Conservation (phyloP, 495 filamentous ascomycete species). For the Penicillium paradoxum region DNA sequence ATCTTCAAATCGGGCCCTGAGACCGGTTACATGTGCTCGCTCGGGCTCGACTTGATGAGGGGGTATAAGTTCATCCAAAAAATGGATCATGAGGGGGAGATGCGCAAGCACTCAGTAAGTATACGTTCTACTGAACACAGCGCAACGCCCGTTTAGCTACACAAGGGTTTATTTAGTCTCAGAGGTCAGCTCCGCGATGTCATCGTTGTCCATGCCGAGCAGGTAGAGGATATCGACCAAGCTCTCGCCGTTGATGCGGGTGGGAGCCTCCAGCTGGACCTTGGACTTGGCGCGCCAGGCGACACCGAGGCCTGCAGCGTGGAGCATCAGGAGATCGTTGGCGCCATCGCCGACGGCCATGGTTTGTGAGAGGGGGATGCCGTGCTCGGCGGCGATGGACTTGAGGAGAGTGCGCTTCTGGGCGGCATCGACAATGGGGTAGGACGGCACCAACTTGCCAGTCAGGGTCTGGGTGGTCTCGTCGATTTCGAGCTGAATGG, state of each 20-base stretch:
- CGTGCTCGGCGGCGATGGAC: constrained; percentile 69
- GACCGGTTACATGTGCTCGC: background rate
- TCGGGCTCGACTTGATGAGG: background rate
- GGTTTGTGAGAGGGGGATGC: constrained; percentile 66
- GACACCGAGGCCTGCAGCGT: constrained; percentile 79
- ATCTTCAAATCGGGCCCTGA: background rate
- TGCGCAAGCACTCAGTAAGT: background rate
- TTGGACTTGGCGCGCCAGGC: constrained; percentile 91
- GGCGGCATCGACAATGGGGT: constrained; percentile 75
- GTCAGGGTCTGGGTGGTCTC: constrained; percentile 63
- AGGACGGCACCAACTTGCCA: constrained; percentile 62
- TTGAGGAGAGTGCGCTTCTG: constrained; percentile 72
- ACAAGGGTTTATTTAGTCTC: constrained; percentile 12
- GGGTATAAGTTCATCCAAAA: constrained; percentile 2
- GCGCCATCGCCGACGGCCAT: constrained; percentile 90
- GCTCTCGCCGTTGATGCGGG: constrained; percentile 73
- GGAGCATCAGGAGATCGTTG: constrained; percentile 93
- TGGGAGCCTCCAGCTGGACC: constrained; percentile 81
- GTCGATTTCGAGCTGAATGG: constrained; percentile 58
- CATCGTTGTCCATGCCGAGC: constrained; percentile 67
- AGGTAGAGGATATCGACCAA: constrained; percentile 80
- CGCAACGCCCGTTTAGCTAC: background rate
- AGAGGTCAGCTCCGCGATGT: constrained; percentile 49
- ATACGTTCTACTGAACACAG: background rate
- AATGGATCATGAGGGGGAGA: background rate